A percentile compares a stretch with the other conserved stretches of the same genome.
Conservation (phyloP, 2,329 filamentous ascomycete species). For the Myriosclerotinia curreyana region DNA sequence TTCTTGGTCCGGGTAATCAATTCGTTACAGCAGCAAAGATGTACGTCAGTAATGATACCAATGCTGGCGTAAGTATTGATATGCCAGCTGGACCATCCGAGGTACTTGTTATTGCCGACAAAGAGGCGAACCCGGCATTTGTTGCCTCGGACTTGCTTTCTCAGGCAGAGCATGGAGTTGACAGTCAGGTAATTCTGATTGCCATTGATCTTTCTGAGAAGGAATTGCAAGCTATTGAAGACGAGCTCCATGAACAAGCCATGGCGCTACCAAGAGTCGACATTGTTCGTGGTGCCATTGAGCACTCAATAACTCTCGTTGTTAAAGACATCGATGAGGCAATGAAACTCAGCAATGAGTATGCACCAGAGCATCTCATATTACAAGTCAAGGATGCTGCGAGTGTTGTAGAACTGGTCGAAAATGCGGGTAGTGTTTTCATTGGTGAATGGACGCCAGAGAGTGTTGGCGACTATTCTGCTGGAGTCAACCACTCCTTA, state of each 20-base stretch:
- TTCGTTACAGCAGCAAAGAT: slow-evolving; percentile 99
- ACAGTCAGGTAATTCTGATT: slow-evolving; percentile 91
- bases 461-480: slow-evolving; percentile 96
- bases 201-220: slow-evolving; percentile 73
- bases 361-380: slow-evolving; percentile 95
- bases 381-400: slow-evolving; percentile 80
- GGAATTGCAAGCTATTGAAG: slow-evolving; percentile 78
- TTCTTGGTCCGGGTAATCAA: slow-evolving; percentile 94
- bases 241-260: slow-evolving; percentile 86
- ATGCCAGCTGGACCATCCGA: slow-evolving; percentile 98
- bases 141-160: slow-evolving; percentile 92
- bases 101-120: slow-evolving; percentile 92
- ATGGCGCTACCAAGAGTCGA: slow-evolving; percentile 84
- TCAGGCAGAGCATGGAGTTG: slow-evolving; percentile 94
- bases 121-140: slow-evolving; percentile 83
- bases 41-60: slow-evolving; percentile 96
- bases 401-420: slow-evolving; percentile 69
- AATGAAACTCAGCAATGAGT: slow-evolving; percentile 82
- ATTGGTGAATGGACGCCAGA: slow-evolving; percentile 96
- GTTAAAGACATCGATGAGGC: slow-evolving; percentile 70
- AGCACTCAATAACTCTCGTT: slow-evolving; percentile 84
- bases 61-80: slow-evolving; percentile 90
- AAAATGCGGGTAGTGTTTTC: slow-evolving; percentile 95
- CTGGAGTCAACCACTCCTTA: slow-evolving; percentile 94
- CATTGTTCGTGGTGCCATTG: slow-evolving; percentile 86